These are phyloP conservation scores for Zymoseptoria brevis DNA, from an alignment of 2,329 filamentous ascomycete genomes.

Conservation along the genomic window DNA sequence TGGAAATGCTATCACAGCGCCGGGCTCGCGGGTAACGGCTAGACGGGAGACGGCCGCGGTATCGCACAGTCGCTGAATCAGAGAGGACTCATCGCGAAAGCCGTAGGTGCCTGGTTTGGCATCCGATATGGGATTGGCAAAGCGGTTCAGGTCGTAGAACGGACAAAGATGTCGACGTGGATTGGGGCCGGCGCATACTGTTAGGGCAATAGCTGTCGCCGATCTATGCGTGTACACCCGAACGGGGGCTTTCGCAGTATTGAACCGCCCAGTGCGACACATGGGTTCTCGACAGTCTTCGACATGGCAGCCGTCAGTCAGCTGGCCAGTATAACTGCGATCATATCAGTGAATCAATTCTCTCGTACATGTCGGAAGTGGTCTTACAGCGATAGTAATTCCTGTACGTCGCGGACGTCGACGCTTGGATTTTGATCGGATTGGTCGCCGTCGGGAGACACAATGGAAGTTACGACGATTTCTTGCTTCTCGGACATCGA, in stretches of 20 bases:
- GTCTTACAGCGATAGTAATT: constrained; percentile 6
- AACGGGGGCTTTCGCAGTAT: constrained; percentile 56
- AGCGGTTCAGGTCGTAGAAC: constrained; percentile 19
- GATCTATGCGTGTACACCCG: constrained; percentile 72
- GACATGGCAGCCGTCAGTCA: constrained; percentile 67
- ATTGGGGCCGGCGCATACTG: constrained; percentile 67
- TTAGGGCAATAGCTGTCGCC: constrained; percentile 68
- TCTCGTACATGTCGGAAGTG: too few species aligned
- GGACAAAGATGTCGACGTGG: constrained; percentile 61
- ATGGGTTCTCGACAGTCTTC: constrained; percentile 60
- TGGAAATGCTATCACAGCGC: background rate
- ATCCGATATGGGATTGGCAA: too few species aligned
- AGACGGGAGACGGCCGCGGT: constrained; percentile 9
- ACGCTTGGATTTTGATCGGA: background rate
- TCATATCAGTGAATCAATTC: too few species aligned
- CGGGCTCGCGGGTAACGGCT: background rate
- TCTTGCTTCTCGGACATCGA: background rate
- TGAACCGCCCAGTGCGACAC: constrained; percentile 68
- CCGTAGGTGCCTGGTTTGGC: constrained; percentile 18
- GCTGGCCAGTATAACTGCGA: constrained; percentile 51
- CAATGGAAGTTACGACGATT: background rate
- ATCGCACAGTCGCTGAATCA: constrained; percentile 48
- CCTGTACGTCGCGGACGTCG: constrained; percentile 1
- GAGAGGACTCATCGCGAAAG: constrained; percentile 48
- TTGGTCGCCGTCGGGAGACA: background rate